A percentile compares a stretch with the other conserved stretches of the same genome.
Conservation (phyloP, 371 early-diverging fungal species). For the Saksenaea oblongispora region DNA sequence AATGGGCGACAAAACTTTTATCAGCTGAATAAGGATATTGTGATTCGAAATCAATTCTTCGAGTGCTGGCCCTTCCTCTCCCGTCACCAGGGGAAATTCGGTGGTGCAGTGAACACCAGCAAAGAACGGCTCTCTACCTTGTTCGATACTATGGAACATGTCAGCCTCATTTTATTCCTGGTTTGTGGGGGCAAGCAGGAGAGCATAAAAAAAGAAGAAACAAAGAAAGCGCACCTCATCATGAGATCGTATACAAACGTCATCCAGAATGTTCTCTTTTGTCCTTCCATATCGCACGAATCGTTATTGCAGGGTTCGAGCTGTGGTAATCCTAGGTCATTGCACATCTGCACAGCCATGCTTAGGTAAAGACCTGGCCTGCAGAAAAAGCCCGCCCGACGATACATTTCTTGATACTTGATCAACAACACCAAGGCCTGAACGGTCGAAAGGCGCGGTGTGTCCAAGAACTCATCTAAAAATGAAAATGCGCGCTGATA, state of each 20-base stretch:
- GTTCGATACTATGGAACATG: conserved; percentile 29
- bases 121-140: conserved; percentile 37
- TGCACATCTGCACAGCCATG: conserved; percentile 75
- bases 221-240: conserved; percentile 25
- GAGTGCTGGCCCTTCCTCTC: conserved; percentile 35
- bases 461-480: conserved; percentile 68
- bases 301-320: conserved; percentile 43
- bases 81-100: conserved; percentile 40
- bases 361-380: conserved; percentile 39
- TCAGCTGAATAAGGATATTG: conserved; percentile 42
- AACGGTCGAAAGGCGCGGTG: conserved; percentile 66
- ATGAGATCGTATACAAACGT: conserved; percentile 42
- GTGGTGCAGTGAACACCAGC: conserved; percentile 29
- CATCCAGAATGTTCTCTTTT: conserved; percentile 46
- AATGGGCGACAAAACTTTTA: conserved; percentile 36
- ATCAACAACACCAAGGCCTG: conserved; percentile 70
- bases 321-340: conserved; percentile 62
- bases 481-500: conserved; percentile 45
- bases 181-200: background rate
- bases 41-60: conserved; percentile 44
- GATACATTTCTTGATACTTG: conserved; percentile 64
- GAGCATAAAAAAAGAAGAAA: background rate
- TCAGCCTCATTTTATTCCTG: background rate
- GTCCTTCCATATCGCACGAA: conserved; percentile 28
- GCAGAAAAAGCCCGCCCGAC: conserved; percentile 38